Evolutionary conservation across 257 asterid genomes (phyloP), one percentile per base, ranked within the genome.

Genomic region (Osmanthus fragrans): DNA sequence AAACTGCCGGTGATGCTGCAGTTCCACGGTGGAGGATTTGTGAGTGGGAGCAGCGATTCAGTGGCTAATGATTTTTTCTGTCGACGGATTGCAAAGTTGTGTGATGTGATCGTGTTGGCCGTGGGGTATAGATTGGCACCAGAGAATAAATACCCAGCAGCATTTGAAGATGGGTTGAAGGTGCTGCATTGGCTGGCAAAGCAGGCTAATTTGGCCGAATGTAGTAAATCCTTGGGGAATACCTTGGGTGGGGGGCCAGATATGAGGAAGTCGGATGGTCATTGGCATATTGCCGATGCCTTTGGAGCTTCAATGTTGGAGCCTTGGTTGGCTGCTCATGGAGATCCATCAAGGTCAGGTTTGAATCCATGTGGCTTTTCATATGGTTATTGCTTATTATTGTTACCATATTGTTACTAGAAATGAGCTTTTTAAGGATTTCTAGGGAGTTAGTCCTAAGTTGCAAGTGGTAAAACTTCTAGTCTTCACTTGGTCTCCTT

Each of bases 311-410:
- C 97, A 16, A 79, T 92, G 97, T 93, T 89, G 45, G 98, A 94
- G 87, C 98, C 98, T 5, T 94, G 98, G 98, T 80, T 94, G 92
- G 96, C 97, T 87, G 94, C 98, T 67, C 98, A 94, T 80, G 98
- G 93, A 25, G 98, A 94, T 90, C 98, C 97, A 23, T 92, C 96
- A 58, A 92, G 98, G 98, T 94, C 76, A 68, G 86, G 77, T 77
- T 75, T 76, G 68, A 27, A 51, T 74, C 63, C 71, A 29, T 10
- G 40, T 66, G 25, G 29, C 76, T 81, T 68, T 64, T 18, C 71
- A 25, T 40, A 39, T 79, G 47, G 64, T 71, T 21, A 23, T 75
- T 73, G 58, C 65, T 75, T n/a, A 78, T 75, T 71, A 29, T 36
- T 74, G 27, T 76, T 70, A 77, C 56, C 40, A 7, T 25, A 66